Base-by-base conservation (phyloP, 805 yeast species). In the Barnettozyma salicaria region DNA sequence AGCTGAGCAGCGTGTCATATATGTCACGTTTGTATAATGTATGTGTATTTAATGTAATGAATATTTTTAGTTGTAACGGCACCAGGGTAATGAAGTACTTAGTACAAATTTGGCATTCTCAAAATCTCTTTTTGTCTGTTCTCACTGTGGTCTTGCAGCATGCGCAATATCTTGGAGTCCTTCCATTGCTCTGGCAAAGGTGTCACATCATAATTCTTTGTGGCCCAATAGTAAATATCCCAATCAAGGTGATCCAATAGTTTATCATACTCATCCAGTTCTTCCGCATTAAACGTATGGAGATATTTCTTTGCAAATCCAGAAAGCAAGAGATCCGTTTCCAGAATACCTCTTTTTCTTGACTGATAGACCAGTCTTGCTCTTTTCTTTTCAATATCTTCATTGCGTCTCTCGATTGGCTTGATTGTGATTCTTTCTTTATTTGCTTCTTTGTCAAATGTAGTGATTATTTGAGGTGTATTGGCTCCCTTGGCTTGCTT, bases 211-310 rank as follows among this genome's bases (percentile, higher is more conserved):
- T 64, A 84, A 58, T 89, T 86, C 47, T 74, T 76, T 3, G 97
- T 87, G 19, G 95, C 95, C 98, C 98, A 90, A 65, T 92, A 92
- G 61, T 86, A 92, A 43, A 92, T 89, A 60, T 92, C 98, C 98
- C 98, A 92, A 61, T 92, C 98, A n/a, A 90, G 76, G 61, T 90
- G 95, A 59, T 92, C 95, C 55, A 92, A 69, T 40, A 92, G 62
- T 40, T 69, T 57, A 55, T 90, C 97, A 59, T 86, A 92, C 59
- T 92, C 97, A 32, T 77, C 81, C 37, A 92, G 65, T 61, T 87
- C 82, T 37, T 69, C 80, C 42, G 64, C 60, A 10, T 71, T 66
- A 67, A 92, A 72, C 1, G 56, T 54, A 26, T 69, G 60, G 45
- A 92, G 65, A 54, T 84, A 74, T 53, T 73, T 74, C 53, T 87